Percentiles rank a stretch among this genome's conserved stretches.
These are phyloP conservation scores for Cladosporium phlei DNA, from an alignment of 2,329 filamentous ascomycete species.

Conservation along the genomic window DNA sequence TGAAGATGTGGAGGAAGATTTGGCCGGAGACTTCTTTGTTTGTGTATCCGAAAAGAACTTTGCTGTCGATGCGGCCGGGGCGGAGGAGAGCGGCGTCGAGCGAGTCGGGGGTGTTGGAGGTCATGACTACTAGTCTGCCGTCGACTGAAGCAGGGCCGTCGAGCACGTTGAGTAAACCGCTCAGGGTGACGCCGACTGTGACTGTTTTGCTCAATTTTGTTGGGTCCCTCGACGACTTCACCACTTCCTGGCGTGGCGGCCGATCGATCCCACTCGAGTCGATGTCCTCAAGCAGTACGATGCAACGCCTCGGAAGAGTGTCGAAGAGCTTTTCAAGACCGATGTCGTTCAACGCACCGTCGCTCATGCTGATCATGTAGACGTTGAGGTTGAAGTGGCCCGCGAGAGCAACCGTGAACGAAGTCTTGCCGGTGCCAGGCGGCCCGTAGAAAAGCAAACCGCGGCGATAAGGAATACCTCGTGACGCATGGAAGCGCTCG, in stretches of 20 bases:
- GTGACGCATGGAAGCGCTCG: slow-evolving; percentile 67
- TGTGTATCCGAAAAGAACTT: slow-evolving; percentile 54
- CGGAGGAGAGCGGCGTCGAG: slow-evolving; percentile 65
- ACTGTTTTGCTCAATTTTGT: slow-evolving; percentile 39
- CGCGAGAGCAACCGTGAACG: slow-evolving; percentile 34
- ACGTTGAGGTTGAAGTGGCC: slow-evolving; percentile 38
- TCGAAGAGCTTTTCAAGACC: slow-evolving; percentile 45
- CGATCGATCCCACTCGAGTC: slow-evolving; percentile 33
- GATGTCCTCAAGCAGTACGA: slow-evolving; percentile 43
- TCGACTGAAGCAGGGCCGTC: slow-evolving; percentile 74
- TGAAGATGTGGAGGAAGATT: slow-evolving; percentile 37
- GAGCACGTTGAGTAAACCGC: slow-evolving; percentile 72
- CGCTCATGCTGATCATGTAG: slow-evolving; percentile 43
- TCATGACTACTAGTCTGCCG: slow-evolving; percentile 73
- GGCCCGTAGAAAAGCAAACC: slow-evolving; percentile 77
- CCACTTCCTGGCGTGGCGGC: slow-evolving; percentile 49
- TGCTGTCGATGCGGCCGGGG: slow-evolving; percentile 62
- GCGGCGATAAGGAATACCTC: slow-evolving; percentile 76
- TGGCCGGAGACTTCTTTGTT: slow-evolving; percentile 34
- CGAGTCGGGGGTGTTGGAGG: slow-evolving; percentile 66
- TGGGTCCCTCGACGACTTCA: slow-evolving; percentile 38
- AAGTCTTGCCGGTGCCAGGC: slow-evolving; percentile 25
- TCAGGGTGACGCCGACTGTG: slow-evolving; percentile 47
- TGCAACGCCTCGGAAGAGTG: slow-evolving; percentile 36
- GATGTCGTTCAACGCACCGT: slow-evolving; percentile 76